A percentile compares a stretch with the other conserved stretches of the same genome.
Evolutionary conservation across 2,329 filamentous ascomycete species (phyloP).

Genomic region (Ceratocystis alfenasii): DNA sequence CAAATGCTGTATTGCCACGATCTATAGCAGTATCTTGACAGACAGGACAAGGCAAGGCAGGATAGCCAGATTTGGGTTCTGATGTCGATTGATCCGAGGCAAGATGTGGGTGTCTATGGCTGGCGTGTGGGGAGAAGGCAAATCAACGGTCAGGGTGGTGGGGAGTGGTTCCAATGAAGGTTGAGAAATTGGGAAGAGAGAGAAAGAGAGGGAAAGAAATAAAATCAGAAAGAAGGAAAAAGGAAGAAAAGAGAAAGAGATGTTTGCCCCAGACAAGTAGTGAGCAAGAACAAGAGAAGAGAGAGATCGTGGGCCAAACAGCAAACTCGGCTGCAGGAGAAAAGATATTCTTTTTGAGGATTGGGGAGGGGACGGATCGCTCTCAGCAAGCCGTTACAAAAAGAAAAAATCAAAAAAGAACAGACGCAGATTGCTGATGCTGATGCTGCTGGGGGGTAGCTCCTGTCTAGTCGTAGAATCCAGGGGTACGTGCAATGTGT

Average conservation of each 20-base stretch:
- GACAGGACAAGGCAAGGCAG: background rate
- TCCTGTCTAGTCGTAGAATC: conserved; percentile 4
- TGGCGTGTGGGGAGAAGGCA: background rate
- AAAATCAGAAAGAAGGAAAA: too few relatives aligned
- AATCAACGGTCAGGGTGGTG: background rate
- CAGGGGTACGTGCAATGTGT: conserved; percentile 3
- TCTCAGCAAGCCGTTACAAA: background rate
- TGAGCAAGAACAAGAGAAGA: background rate
- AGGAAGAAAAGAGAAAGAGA: conserved; percentile 1
- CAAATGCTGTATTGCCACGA: conserved; percentile 1
- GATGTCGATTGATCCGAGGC: background rate
- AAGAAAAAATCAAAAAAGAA: conserved; percentile 1
- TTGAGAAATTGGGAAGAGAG: background rate
- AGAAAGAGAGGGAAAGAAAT: background rate
- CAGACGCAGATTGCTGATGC: conserved; percentile 1
- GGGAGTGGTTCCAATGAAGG: background rate
- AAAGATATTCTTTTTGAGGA: conserved; percentile 10
- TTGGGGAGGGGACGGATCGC: background rate
- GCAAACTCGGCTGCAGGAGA: background rate
- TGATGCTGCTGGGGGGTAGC: conserved; percentile 10
- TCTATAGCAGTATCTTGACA: conserved; percentile 4
- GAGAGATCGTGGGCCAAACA: background rate
- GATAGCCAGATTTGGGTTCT: background rate
- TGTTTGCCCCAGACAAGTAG: too few relatives aligned
- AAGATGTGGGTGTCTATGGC: background rate